A percentile compares a stretch with the other conserved stretches of the same genome.
Evolutionary conservation across 2,329 filamentous ascomycete species (phyloP).

Genomic region (Myriosclerotinia curreyana): DNA sequence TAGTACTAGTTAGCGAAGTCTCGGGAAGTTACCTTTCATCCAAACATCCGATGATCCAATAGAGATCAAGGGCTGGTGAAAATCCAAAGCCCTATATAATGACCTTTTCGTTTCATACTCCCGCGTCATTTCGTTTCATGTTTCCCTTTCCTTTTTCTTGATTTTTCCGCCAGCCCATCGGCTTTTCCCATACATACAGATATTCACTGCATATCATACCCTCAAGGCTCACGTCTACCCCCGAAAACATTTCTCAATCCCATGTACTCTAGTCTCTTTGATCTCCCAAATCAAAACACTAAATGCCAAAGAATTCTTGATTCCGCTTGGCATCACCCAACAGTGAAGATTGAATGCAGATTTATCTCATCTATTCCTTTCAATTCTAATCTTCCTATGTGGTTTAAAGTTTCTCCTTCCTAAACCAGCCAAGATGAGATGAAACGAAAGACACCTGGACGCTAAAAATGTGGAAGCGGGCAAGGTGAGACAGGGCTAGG

Average conservation of each 20-base stretch:
- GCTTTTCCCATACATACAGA: constrained; percentile 1
- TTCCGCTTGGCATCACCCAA: background rate
- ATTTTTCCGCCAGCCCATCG: background rate
- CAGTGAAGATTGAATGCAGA: too few relatives aligned
- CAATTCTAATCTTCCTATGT: background rate
- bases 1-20: too few relatives aligned
- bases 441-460: background rate
- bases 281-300: too few relatives aligned
- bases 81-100: background rate
- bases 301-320: background rate
- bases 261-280: background rate
- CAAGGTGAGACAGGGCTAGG: background rate
- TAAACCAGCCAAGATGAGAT: background rate
- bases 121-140: background rate
- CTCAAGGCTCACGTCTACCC: too few relatives aligned
- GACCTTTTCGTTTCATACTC: background rate
- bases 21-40: too few relatives aligned
- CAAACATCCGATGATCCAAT: too few relatives aligned
- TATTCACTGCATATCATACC: too few relatives aligned
- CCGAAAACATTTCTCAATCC: too few relatives aligned
- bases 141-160: background rate
- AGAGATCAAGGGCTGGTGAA: too few relatives aligned
- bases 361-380: too few relatives aligned
- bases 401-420: too few relatives aligned
- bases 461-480: background rate